Evolutionary conservation across 768 basidiomycete genomes (phyloP), one percentile per base, ranked within the genome.

Genomic region (Pleurotus eryngii): DNA sequence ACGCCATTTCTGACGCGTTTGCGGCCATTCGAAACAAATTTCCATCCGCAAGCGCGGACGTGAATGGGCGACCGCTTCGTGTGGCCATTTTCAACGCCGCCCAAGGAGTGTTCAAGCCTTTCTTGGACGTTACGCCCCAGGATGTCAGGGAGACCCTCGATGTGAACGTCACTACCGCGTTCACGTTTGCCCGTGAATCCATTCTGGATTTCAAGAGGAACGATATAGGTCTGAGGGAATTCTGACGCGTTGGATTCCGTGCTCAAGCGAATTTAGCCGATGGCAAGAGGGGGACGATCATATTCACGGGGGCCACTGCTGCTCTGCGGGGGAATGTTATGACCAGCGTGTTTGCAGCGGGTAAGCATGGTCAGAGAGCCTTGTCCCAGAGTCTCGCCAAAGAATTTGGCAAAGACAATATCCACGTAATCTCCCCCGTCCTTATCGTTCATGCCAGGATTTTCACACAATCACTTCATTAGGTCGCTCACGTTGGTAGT

Each of bases 241-340:
- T n/a, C 30, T 35, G 7, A 11, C 11, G 30, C 30, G 49, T 1
- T 46, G 35, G 15, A 9, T 14, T 55, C 22, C 27, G 40, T 38
- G 20, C 12, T 37, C 12, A 49, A 9, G 56, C 12, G 26, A 20
- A 30, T n/a, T 70, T 78, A 48, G 65, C 73, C 1, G 68, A 67
- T n/a, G 83, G 85, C 9, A 81, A 81, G 64, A 75, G 78, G 24
- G 89, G 89, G 5, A 80, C 84, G 0, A 68, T 90, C 47, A 78
- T 89, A 12, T 88, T 89, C 65, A 90, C 88, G 0, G 87, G 88
- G 0, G 89, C 89, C 1, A 90, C 89, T 5, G 84, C 89, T 5
- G 77, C 82, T 54, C 56, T 81, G 17, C 72, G 89, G 55, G 89
- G 89, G 4, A 89, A 88, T 56, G 71, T 72, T 2, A 71, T 69